These are phyloP conservation scores for Pseudopithomyces chartarum DNA, from an alignment of 2,329 filamentous ascomycete species.

Conservation along the genomic window DNA sequence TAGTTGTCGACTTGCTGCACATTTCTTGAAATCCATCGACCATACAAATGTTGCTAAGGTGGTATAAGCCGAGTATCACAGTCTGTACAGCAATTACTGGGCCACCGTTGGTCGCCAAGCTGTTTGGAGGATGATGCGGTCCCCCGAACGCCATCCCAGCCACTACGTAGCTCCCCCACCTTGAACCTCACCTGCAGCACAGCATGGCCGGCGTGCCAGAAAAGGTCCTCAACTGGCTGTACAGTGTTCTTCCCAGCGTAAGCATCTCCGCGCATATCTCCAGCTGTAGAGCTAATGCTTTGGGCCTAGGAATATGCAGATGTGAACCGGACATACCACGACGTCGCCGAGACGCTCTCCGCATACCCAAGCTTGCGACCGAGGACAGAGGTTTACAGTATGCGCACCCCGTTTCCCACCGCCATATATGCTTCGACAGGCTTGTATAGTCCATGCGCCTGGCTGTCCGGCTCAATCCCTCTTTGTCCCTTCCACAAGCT, in stretches of 20 bases:
- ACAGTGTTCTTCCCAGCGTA: constrained; percentile 75
- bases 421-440: background rate
- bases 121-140: constrained; percentile 14
- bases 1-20: background rate
- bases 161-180: constrained; percentile 32
- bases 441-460: background rate
- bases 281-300: constrained; percentile 5
- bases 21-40: background rate
- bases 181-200: constrained; percentile 19
- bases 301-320: constrained; percentile 81
- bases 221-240: constrained; percentile 92
- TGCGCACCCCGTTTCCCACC: constrained; percentile 33
- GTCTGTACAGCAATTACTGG: background rate
- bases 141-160: constrained; percentile 10
- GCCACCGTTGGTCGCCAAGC: constrained; percentile 24
- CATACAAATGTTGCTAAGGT: no score
- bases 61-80: no score
- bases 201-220: constrained; percentile 74
- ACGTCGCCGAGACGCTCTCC: constrained; percentile 81
- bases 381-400: constrained; percentile 94
- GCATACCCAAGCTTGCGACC: constrained; percentile 80
- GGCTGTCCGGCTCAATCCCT: background rate
- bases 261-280: background rate
- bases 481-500: background rate
- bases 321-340: constrained; percentile 89